Percentiles rank a stretch among this genome's conserved stretches.
phyloP scores from a whole-genome alignment of 1,284 basidiomycete genomes.

The Trichosporon asahii region DNA sequence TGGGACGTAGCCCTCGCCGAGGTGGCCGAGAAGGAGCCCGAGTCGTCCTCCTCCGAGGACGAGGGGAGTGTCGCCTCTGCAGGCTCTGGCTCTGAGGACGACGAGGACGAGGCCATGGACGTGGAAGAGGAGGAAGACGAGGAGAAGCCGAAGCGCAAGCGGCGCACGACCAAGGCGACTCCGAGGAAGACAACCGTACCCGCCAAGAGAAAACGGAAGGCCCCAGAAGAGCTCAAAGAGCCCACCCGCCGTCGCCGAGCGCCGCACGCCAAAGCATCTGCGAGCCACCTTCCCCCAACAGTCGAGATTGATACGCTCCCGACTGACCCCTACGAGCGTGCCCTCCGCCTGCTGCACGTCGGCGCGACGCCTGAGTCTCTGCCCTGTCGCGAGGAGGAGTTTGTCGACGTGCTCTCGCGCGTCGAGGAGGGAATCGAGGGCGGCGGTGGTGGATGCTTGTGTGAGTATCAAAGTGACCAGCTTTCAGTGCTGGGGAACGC shows the following conservation, averaged over 20 bases:
- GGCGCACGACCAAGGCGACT: conserved; percentile 12
- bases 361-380: conserved; percentile 85
- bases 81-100: conserved; percentile 17
- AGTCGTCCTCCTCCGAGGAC: conserved; percentile 22
- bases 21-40: conserved; percentile 25
- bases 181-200: conserved; percentile 5
- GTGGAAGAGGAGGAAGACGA: conserved; percentile 17
- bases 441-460: conserved; percentile 90
- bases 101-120: conserved; percentile 21
- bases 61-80: conserved; percentile 10
- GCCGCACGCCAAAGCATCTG: conserved; percentile 40
- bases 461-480: conserved; percentile 56
- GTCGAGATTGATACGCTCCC: conserved; percentile 55
- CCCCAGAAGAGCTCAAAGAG: conserved; percentile 9
- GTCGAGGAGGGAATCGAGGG: conserved; percentile 86
- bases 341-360: conserved; percentile 87
- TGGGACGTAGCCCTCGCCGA: conserved; percentile 31
- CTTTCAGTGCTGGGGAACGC: neutral
- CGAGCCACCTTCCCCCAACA: conserved; percentile 34
- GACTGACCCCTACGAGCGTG: conserved; percentile 72
- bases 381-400: conserved; percentile 88
- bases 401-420: conserved; percentile 68
- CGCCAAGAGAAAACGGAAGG: conserved; percentile 19
- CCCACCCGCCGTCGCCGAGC: conserved; percentile 19
- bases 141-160: conserved; percentile 14